Percentiles rank a stretch among this genome's conserved stretches.
Evolutionary conservation across 441 rosid species (phyloP).

Genomic region (Capsella rubella): DNA sequence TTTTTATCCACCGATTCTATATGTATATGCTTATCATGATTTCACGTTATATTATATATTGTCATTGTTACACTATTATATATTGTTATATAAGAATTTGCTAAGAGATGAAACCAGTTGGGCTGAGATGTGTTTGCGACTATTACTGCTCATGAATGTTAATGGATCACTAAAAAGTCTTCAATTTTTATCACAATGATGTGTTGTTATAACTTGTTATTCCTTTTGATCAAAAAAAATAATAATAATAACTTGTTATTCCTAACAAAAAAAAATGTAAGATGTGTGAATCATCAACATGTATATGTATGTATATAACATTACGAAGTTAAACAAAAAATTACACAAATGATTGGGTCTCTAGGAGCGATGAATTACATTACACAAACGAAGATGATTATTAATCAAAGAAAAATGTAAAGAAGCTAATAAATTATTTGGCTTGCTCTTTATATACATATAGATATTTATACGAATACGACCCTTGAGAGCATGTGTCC

Average conservation of each 20-base stretch:
- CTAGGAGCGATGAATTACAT: neutral
- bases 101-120: conserved; percentile 12
- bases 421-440: neutral
- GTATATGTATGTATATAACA: neutral
- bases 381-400: neutral
- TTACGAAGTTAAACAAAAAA: no score
- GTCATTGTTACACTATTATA: no score
- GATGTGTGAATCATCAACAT: neutral
- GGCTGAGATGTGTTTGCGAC: conserved; percentile 12
- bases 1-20: conserved; percentile 39
- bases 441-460: neutral
- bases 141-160: conserved; percentile 28
- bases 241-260: no score
- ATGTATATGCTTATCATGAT: conserved; percentile 1
- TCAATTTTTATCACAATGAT: conserved; percentile 8
- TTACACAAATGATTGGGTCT: neutral
- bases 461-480: conserved; percentile 5
- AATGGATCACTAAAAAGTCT: conserved; percentile 1
- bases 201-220: neutral
- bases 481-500: conserved; percentile 35
- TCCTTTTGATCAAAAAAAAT: neutral
- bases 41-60: neutral
- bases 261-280: neutral
- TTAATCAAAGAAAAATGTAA: neutral
- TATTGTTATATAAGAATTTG: neutral